Evolutionary conservation across 257 asterid genomes (phyloP).

Genomic region (Cynanchum wilfordii): DNA sequence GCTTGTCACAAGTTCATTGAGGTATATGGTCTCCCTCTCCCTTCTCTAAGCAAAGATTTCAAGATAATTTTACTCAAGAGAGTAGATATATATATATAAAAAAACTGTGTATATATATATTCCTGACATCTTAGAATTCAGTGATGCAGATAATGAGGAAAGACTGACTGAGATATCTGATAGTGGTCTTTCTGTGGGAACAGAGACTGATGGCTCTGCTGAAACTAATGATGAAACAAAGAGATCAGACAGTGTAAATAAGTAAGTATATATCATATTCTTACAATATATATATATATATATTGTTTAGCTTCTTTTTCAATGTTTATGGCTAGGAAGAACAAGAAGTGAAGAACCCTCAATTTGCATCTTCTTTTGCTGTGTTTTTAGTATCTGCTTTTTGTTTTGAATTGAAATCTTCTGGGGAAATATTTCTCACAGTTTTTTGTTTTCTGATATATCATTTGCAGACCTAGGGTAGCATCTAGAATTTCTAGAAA

Average conservation of each 20-base stretch:
- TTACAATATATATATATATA: neutral
- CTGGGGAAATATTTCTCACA: neutral
- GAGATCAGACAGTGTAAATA: constrained; percentile 19
- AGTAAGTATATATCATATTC: constrained; percentile 26
- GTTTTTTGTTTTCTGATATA: neutral
- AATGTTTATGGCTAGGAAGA: too few relatives aligned
- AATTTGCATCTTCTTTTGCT: neutral
- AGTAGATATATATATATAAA: constrained; percentile 12
- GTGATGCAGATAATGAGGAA: constrained; percentile 23
- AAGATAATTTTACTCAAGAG: constrained; percentile 4
- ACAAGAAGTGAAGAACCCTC: neutral
- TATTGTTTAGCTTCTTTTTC: neutral
- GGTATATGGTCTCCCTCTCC: constrained; percentile 40
- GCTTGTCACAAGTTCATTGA: constrained; percentile 30
- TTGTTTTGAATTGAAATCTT: neutral
- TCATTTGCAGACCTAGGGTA: constrained; percentile 25
- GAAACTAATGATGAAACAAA: constrained; percentile 30
- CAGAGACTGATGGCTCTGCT: constrained; percentile 43
- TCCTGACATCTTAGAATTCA: constrained; percentile 19
- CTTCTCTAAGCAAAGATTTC: constrained; percentile 19
- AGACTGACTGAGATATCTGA: constrained; percentile 24
- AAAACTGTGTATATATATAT: constrained; percentile 7
- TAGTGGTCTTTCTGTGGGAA: constrained; percentile 31
- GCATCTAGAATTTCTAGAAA: constrained; percentile 31
- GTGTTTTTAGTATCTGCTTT: neutral